Percentiles rank a stretch among this genome's conserved stretches.
phyloP scores from a whole-genome alignment of 1,139 yeast species.

The Candida sp. region DNA sequence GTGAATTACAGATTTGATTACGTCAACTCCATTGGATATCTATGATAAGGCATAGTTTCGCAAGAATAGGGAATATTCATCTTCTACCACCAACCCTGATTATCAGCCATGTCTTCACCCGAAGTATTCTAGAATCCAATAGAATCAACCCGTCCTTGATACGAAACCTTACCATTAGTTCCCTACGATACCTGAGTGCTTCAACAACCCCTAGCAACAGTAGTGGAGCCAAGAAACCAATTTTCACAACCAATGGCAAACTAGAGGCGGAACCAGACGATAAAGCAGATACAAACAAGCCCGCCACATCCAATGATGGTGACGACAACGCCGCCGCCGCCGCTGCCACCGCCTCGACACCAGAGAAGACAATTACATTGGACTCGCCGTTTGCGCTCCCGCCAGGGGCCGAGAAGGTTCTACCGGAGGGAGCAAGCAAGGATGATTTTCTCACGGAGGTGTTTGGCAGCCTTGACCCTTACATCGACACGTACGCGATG shows the following conservation, averaged over 20 bases:
- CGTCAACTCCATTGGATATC: not conserved
- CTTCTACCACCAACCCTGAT: not conserved
- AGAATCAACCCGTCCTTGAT: not conserved
- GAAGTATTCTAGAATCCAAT: not conserved
- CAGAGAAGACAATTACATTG: too few relatives aligned
- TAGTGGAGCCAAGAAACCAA: not conserved
- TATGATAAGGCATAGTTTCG: constrained; percentile 4
- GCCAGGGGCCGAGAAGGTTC: constrained; percentile 8
- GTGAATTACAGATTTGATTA: not conserved
- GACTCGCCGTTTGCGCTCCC: not conserved
- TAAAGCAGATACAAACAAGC: too few relatives aligned
- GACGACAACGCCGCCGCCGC: too few relatives aligned
- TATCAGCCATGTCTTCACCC: not conserved
- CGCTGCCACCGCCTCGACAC: too few relatives aligned
- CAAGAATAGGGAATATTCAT: not conserved
- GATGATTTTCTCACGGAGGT: constrained; percentile 32
- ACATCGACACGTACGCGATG: constrained; percentile 54
- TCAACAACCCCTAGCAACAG: not conserved
- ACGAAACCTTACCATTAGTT: not conserved
- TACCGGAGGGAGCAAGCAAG: constrained; percentile 11
- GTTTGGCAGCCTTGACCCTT: constrained; percentile 51
- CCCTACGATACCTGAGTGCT: not conserved
- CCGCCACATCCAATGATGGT: not conserved
- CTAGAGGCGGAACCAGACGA: not conserved
- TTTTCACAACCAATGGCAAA: not conserved